Conservation (phyloP, 2,329 filamentous ascomycete species). For the Botrytis fabae region DNA sequence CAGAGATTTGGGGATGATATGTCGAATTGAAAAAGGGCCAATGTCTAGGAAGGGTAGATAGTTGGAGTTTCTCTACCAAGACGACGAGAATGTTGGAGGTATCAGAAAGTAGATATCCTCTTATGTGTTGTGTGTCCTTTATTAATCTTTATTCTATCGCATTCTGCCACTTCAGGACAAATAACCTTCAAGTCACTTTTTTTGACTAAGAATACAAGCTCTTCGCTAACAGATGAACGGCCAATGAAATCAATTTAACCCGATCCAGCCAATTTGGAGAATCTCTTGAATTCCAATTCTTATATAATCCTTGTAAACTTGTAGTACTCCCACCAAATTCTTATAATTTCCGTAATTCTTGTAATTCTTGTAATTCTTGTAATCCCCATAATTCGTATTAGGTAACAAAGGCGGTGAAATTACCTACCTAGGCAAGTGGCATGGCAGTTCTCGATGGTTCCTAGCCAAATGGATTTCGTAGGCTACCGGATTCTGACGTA, state of each 20-base stretch:
- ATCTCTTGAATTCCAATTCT: neutral
- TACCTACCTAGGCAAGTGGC: neutral
- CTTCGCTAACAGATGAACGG: neutral
- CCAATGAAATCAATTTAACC: neutral
- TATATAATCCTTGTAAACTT: too few species aligned
- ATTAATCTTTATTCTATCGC: neutral
- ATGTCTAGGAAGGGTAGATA: neutral
- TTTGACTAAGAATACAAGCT: neutral
- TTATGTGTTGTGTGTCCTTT: conserved; percentile 16
- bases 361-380: neutral
- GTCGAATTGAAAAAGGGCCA: neutral
- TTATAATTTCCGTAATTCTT: neutral
- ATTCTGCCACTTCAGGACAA: conserved; percentile 21
- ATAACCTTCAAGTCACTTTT: conserved; percentile 19
- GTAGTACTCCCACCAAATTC: neutral
- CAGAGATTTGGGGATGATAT: neutral
- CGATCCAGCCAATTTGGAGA: neutral
- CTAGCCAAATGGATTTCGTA: neutral
- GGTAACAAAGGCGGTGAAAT: conserved; percentile 11
- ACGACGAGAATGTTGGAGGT: neutral
- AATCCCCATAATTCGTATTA: neutral
- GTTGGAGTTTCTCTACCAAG: neutral
- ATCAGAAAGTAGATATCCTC: neutral
- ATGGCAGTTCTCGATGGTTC: conserved; percentile 3
- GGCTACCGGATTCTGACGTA: conserved; percentile 23